A percentile compares a stretch with the other conserved stretches of the same genome.
Evolutionary conservation across 495 filamentous ascomycete species (phyloP).

Genomic region (Penicillium canariense): DNA sequence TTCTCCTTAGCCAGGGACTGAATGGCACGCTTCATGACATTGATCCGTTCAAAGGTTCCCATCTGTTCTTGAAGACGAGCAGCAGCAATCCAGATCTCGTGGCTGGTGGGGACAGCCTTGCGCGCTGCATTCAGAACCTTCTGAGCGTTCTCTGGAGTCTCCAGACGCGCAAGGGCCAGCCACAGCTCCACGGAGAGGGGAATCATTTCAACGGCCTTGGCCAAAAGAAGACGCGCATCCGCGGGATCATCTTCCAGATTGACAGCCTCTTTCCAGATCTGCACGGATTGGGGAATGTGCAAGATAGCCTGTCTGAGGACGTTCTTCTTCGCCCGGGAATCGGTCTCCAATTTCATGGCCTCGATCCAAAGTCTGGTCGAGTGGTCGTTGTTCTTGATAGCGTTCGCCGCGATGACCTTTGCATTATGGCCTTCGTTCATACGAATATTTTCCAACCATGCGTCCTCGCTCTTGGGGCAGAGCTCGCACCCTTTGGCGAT

Average conservation of each 20-base stretch:
- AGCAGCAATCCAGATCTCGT: conserved; percentile 96
- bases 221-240: conserved; percentile 81
- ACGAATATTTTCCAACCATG: conserved; percentile 92
- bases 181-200: conserved; percentile 90
- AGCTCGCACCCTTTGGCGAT: conserved; percentile 84
- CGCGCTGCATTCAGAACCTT: conserved; percentile 93
- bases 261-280: conserved; percentile 96
- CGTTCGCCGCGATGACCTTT: conserved; percentile 92
- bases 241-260: conserved; percentile 88
- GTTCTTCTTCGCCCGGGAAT: conserved; percentile 77
- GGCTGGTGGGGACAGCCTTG: conserved; percentile 84
- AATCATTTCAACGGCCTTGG: conserved; percentile 91
- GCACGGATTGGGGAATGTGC: conserved; percentile 85
- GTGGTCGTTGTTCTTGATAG: conserved; percentile 84
- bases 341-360: conserved; percentile 88
- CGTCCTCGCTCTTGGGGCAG: conserved; percentile 92
- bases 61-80: conserved; percentile 90
- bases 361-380: conserved; percentile 90
- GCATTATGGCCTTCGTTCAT: conserved; percentile 89
- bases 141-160: conserved; percentile 85
- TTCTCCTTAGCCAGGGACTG: conserved; percentile 87
- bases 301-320: conserved; percentile 87
- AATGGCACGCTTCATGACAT: conserved; percentile 91
- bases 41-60: conserved; percentile 67
- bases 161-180: conserved; percentile 87